A percentile compares a stretch with the other conserved stretches of the same genome.
Conservation (phyloP, 2,329 filamentous ascomycete genomes). For the Capronia epimyces region DNA sequence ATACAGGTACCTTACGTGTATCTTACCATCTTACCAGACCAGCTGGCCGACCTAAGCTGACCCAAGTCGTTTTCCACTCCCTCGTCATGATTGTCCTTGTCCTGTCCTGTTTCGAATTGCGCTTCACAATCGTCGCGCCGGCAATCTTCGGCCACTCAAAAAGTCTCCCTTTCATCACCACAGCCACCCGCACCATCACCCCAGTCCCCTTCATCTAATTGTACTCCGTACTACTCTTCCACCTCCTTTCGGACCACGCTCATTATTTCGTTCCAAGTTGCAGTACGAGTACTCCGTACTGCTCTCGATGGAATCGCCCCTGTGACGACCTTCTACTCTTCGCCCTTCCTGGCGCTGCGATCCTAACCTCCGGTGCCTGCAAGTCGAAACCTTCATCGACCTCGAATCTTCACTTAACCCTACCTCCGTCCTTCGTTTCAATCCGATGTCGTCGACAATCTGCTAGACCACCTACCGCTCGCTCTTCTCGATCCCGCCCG, state of each 20-base stretch:
- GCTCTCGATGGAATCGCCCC: conserved; percentile 16
- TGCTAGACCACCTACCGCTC: conserved; percentile 7
- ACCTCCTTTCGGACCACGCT: conserved; percentile 16
- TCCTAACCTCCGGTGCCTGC: conserved; percentile 6
- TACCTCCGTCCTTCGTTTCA: conserved; percentile 20
- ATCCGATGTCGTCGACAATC: conserved; percentile 15
- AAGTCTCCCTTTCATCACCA: conserved; percentile 22
- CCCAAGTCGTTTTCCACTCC: background rate
- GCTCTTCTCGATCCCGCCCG: conserved; percentile 4
- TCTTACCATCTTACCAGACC: background rate
- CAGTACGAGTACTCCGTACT: conserved; percentile 14
- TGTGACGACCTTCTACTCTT: conserved; percentile 7
- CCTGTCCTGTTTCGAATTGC: conserved; percentile 18
- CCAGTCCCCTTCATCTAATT: conserved; percentile 8
- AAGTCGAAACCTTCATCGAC: conserved; percentile 10
- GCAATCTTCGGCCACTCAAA: background rate
- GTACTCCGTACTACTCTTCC: conserved; percentile 12
- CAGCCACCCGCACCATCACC: conserved; percentile 20
- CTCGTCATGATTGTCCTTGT: conserved; percentile 3
- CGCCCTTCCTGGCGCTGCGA: conserved; percentile 1
- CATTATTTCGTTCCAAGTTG: conserved; percentile 17
- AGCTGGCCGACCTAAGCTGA: background rate
- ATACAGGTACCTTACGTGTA: background rate
- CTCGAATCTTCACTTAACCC: conserved; percentile 14
- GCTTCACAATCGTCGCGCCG: conserved; percentile 20